phyloP scores from a whole-genome alignment of 2,329 filamentous ascomycete species.

The Fusarium sp. region DNA sequence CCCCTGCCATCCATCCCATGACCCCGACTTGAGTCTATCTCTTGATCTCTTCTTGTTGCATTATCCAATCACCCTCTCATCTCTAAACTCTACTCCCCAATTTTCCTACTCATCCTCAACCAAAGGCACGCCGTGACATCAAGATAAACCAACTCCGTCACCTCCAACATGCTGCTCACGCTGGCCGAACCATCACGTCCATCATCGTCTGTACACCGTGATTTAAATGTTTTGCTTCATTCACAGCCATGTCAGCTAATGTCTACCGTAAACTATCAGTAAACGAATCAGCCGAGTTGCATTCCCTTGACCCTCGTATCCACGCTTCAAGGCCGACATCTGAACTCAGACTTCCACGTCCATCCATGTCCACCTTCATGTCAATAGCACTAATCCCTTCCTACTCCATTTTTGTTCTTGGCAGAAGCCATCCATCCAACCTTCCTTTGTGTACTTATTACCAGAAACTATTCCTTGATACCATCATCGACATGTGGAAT shows the following conservation, averaged over 20 bases:
- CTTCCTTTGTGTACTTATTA: conserved; percentile 20
- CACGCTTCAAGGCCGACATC: conserved; percentile 7
- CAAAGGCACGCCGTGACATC: neutral
- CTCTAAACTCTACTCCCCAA: neutral
- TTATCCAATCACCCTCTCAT: neutral
- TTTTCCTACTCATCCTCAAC: neutral
- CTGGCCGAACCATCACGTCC: neutral
- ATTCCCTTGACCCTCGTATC: conserved; percentile 10
- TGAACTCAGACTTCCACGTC: neutral
- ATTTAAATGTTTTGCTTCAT: conserved; percentile 6
- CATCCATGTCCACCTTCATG: neutral
- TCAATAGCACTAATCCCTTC: conserved; percentile 18
- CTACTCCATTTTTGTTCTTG: conserved; percentile 12
- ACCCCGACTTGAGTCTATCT: neutral
- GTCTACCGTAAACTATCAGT: conserved; percentile 16
- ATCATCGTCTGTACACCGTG: neutral
- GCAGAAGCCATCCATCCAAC: conserved; percentile 39
- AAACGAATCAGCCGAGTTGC: conserved; percentile 4
- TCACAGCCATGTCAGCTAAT: conserved; percentile 13
- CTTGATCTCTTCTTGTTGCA: neutral
- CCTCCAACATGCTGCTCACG: neutral
- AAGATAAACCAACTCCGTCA: neutral
- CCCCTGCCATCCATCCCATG: neutral
- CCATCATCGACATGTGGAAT: conserved; percentile 11
- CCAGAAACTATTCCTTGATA: conserved; percentile 24